These are phyloP conservation scores for Physocladia obscura DNA, from an alignment of 192 early-diverging fungal genomes.

Conservation along the genomic window DNA sequence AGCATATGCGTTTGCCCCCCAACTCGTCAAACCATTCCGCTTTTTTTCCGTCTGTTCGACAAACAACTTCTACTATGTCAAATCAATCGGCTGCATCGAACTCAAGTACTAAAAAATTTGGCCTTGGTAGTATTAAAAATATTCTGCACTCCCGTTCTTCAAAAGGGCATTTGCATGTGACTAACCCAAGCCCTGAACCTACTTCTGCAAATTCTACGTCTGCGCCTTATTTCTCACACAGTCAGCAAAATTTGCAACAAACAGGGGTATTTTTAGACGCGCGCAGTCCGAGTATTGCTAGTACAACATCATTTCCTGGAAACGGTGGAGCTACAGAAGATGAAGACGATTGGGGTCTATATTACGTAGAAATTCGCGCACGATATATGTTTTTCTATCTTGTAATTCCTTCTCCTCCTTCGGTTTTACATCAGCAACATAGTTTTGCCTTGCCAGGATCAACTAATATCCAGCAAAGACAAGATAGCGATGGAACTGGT, in stretches of 20 bases:
- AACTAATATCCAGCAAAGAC: background rate
- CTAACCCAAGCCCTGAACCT: background rate
- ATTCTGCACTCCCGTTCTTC: background rate
- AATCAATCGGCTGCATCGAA: background rate
- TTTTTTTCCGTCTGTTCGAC: slow-evolving; percentile 16
- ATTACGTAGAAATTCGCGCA: slow-evolving; percentile 45
- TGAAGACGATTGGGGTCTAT: slow-evolving; percentile 44
- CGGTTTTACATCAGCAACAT: background rate
- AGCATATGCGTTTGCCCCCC: slow-evolving; percentile 3
- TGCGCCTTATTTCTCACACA: background rate
- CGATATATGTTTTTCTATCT: slow-evolving; percentile 50
- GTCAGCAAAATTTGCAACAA: background rate
- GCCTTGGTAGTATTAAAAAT: background rate
- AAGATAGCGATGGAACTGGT: background rate
- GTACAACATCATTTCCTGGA: slow-evolving; percentile 12
- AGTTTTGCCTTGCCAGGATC: background rate
- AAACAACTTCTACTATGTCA: slow-evolving; percentile 2
- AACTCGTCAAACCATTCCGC: slow-evolving; percentile 20
- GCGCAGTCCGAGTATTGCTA: slow-evolving; percentile 19
- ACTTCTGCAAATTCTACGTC: background rate
- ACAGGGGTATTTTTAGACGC: background rate
- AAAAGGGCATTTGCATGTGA: background rate
- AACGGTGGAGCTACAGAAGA: slow-evolving; percentile 7
- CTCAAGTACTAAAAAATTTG: background rate
- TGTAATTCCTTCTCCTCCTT: slow-evolving; percentile 2